Percentiles rank a stretch among this genome's conserved stretches.
phyloP scores from a whole-genome alignment of 805 yeast genomes.

The Zygoascus ofunaensis region DNA sequence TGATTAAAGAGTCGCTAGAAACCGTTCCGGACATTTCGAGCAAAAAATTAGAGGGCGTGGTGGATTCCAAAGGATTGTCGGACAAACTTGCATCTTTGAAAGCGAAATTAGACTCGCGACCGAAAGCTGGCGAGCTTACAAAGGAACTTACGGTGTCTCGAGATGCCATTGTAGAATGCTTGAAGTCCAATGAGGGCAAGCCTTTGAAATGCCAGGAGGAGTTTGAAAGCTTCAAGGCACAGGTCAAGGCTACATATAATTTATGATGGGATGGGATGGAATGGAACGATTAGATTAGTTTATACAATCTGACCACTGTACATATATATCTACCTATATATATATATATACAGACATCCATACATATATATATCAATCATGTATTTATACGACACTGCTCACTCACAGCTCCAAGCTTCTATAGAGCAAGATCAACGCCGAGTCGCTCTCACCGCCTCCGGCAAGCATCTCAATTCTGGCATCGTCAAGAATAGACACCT shows the following conservation, averaged over 20 bases:
- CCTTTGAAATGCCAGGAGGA: constrained; percentile 28
- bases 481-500: constrained; percentile 64
- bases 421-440: constrained; percentile 83
- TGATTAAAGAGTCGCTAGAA: constrained; percentile 17
- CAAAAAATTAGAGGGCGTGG: constrained; percentile 4
- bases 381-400: neutral
- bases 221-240: constrained; percentile 22
- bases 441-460: constrained; percentile 96
- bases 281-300: neutral
- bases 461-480: constrained; percentile 78
- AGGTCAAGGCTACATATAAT: constrained; percentile 2
- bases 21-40: constrained; percentile 4
- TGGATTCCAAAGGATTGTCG: constrained; percentile 16
- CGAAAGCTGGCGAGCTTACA: constrained; percentile 23
- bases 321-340: too few relatives aligned
- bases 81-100: constrained; percentile 25
- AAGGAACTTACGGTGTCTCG: constrained; percentile 23
- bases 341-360: too few relatives aligned
- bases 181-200: constrained; percentile 21
- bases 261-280: neutral
- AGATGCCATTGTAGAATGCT: constrained; percentile 24
- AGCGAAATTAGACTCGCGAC: constrained; percentile 24
- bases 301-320: neutral
- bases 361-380: too few relatives aligned
- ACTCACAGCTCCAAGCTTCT: constrained; percentile 40